Evolutionary conservation across 306 rosid species (phyloP).

Genomic region (Trichosanthes truncata): DNA sequence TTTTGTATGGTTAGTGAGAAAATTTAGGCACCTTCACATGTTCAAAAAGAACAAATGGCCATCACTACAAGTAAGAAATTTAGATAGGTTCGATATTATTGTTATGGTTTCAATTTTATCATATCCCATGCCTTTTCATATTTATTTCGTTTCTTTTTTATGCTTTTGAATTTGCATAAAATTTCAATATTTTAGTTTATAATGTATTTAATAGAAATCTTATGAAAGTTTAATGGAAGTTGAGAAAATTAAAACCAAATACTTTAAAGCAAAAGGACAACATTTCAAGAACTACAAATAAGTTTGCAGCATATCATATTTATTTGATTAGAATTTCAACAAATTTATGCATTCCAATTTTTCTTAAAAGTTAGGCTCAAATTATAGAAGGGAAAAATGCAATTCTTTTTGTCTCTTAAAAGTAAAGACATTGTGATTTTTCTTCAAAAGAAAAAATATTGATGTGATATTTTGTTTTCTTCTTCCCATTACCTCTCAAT

Average conservation of each 20-base stretch:
- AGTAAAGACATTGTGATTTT: background rate
- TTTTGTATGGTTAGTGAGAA: background rate
- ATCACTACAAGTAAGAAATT: background rate
- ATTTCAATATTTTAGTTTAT: background rate
- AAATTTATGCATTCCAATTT: background rate
- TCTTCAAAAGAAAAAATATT: background rate
- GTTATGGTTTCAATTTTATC: background rate
- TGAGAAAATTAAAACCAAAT: background rate
- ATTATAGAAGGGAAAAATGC: background rate
- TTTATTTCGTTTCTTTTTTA: background rate
- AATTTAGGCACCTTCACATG: background rate
- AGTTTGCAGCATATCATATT: background rate
- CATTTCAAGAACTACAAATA: background rate
- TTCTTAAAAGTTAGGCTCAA: background rate
- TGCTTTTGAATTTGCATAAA: background rate
- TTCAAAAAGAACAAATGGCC: background rate
- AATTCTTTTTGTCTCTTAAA: background rate
- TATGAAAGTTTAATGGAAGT: background rate
- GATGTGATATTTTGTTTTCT: conserved; percentile 1
- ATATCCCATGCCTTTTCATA: background rate
- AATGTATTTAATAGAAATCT: background rate
- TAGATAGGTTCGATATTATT: background rate
- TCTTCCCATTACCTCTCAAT: background rate
- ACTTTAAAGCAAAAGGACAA: background rate
- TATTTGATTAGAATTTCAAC: background rate